Percentiles rank a stretch among this genome's conserved stretches.
Conservation (phyloP, 495 filamentous ascomycete species). For the Aspergillus heteromorphus region DNA sequence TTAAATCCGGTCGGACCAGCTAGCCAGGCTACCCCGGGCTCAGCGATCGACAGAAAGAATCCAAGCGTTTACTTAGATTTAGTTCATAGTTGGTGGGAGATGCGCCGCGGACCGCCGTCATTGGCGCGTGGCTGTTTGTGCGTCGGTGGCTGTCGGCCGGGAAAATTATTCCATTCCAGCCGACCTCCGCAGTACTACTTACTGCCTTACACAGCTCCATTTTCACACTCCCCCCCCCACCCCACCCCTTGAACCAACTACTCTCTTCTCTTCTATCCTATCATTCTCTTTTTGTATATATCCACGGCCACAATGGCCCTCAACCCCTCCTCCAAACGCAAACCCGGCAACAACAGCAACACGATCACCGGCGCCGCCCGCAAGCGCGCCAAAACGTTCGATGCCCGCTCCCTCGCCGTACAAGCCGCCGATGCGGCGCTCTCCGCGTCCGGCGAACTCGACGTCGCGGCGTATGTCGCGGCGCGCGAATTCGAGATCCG, state of each 20-base stretch:
- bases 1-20: constrained; percentile 8
- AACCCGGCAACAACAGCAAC: constrained; percentile 20
- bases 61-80: no score
- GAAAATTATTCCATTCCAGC: constrained; percentile 9
- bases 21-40: constrained; percentile 18
- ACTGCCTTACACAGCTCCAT: no score
- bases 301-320: constrained; percentile 28
- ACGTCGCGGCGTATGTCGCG: constrained; percentile 74
- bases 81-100: constrained; percentile 4
- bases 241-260: no score
- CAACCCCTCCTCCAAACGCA: constrained; percentile 31
- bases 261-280: neutral
- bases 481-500: constrained; percentile 85
- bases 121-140: constrained; percentile 16
- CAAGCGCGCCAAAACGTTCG: constrained; percentile 62
- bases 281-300: neutral
- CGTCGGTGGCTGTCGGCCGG: constrained; percentile 18
- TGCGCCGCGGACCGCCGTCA: constrained; percentile 5
- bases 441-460: constrained; percentile 66
- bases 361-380: constrained; percentile 38
- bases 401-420: constrained; percentile 66
- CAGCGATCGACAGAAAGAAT: constrained; percentile 14
- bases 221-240: no score
- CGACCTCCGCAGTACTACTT: no score
- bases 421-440: constrained; percentile 68